Base-by-base conservation (phyloP, 2,329 filamentous ascomycete species). In the Fusarium acutatum region DNA sequence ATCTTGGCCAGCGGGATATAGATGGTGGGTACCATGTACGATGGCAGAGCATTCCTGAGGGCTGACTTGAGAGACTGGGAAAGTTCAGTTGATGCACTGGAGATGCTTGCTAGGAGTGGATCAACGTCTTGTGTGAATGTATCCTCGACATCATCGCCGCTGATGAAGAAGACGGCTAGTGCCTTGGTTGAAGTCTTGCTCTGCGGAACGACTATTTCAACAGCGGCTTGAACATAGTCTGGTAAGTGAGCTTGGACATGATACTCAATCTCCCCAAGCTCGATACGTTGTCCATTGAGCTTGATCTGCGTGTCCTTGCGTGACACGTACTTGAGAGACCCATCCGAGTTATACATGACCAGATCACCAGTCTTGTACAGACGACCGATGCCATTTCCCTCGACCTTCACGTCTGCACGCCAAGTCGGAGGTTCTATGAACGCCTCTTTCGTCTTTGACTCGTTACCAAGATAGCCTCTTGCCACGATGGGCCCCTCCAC, bases 291-390 rank as follows among this genome's bases (percentile, higher is more conserved):
- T 17, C 91, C 91, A 17, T 86, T 84, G 11, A 91, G 79, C 76
- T 91, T 91, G 52, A 91, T 84, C 75, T 91, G 89, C 0, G 84
- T 84, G 70, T 91, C 89, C 69, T 88, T 89, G 20, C 89, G 83
- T 20, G 87, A 87, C 24, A 88, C 67, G 43, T 84, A 88, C 0
- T 81, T 75, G 10, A 88, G 72, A 10, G 78, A 77, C 0, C 85
- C 84, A 43, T 87, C 82, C 0, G 78, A 72, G 40, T 83, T 79
- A 43, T 86, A 86, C 32, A 75, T 73, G 5, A 81, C 86, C 5
- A 88, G 78, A 71, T 88, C 87, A 10, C 87, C 87, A 5, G 86
- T 87, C 65, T 84, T 84, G 73, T 87, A 88, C 13, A 85, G 69
- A 43, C 8, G 34, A 13, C 54, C 69, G 4, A 53, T n/a, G 1